Percentiles rank a stretch among this genome's conserved stretches.
Conservation (phyloP, 179 eudicot species). For the Beta macrorhiza region DNA sequence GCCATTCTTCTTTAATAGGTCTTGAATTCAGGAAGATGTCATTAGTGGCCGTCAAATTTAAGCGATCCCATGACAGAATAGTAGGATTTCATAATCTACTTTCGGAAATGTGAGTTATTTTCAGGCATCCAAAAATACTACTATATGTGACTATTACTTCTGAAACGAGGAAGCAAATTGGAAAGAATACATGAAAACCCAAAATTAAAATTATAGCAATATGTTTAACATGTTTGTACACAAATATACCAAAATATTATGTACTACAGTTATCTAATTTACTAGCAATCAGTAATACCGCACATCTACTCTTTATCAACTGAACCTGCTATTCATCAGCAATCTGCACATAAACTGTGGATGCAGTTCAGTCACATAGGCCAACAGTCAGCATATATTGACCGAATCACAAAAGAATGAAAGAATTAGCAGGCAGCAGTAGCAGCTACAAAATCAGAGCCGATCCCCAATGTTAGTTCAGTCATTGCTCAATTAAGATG, state of each 20-base stretch:
- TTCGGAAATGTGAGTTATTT: too few relatives aligned
- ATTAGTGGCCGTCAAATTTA: too few relatives aligned
- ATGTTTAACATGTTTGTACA: constrained; percentile 28
- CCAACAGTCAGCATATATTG: constrained; percentile 21
- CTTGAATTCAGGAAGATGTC: too few relatives aligned
- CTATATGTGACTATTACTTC: not conserved
- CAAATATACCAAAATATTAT: constrained; percentile 23
- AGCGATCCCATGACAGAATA: too few relatives aligned
- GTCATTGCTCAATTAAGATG: constrained; percentile 34
- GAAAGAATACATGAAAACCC: not conserved
- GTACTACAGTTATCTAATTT: constrained; percentile 27
- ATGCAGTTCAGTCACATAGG: constrained; percentile 27
- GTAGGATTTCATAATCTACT: too few relatives aligned
- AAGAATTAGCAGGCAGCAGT: constrained; percentile 30
- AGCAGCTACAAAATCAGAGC: constrained; percentile 29
- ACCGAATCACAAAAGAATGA: constrained; percentile 48
- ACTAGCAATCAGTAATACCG: constrained; percentile 17
- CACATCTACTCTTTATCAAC: constrained; percentile 19
- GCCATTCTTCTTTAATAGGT: too few relatives aligned
- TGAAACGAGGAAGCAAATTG: not conserved
- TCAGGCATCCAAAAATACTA: too few relatives aligned
- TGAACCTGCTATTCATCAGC: constrained; percentile 22
- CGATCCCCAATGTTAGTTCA: not conserved
- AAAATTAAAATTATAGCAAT: constrained; percentile 4
- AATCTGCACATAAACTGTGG: constrained; percentile 19